Evolutionary conservation across 345 rosid species (phyloP), one percentile per base, ranked within the genome.

Genomic region (Arabidopsis suecica): DNA sequence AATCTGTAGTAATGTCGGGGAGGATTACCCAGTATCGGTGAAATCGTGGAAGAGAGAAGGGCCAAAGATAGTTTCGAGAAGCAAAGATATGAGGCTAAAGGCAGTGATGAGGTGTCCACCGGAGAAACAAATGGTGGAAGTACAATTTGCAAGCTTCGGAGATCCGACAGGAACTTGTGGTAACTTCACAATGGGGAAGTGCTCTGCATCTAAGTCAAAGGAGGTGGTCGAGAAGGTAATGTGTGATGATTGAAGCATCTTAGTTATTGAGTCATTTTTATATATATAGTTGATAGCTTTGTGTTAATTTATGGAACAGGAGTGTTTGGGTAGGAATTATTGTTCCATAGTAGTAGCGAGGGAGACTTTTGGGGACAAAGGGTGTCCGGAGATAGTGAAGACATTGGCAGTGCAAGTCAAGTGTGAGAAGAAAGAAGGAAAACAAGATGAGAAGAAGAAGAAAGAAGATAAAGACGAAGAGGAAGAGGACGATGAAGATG

Each of bases 91-190:
- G 30, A 81, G 75, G 68, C 71, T 92, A 5, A 79, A 63, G 41
- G 86, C 95, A 23, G 63, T 69, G 49, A 61, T 91, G 23, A 76
- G 25, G 48, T 94, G 96, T 71, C 78, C 87, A 7, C 38, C 60
- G 42, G 28, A 47, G 38, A 85, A 84, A 82, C 59, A 81, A 70
- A 82, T 91, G 9, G 75, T 77, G 7, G 65, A 67, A 0, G 88
- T 93, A 4, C 88, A 91, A 69, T 94, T 91, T 66, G 95, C 93
- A 1, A 87, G 90, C 84, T 93, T 78, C 8, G 97, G 98, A 18
- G 77, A 87, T 75, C 88, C 96, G 7, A 34, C 11, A 9, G 96
- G 97, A 22, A 7, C 80, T 18, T 93, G 96, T 66, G 96, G 97
- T 11, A 48, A 50, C 69, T 88, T 64, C 69, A 4, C 11, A 1